These are phyloP conservation scores for Tuber brumale DNA, from an alignment of 495 filamentous ascomycete genomes.

Conservation along the genomic window DNA sequence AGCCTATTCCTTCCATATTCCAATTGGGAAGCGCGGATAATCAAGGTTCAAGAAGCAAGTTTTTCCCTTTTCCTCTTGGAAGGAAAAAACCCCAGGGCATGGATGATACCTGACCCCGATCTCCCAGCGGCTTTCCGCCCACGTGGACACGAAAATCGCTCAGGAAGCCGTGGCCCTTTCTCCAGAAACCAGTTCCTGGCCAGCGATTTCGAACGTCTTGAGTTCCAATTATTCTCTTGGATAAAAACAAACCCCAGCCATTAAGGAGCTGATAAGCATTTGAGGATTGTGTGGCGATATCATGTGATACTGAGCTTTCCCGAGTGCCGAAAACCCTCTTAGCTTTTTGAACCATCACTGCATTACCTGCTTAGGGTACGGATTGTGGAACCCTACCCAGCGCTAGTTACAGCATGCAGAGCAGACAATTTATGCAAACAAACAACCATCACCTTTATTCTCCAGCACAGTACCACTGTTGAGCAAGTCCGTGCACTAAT, in stretches of 20 bases:
- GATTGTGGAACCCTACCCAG: conserved; percentile 1
- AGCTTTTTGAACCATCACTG: neutral
- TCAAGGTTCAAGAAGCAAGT: neutral
- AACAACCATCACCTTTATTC: conserved; percentile 17
- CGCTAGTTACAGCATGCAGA: neutral
- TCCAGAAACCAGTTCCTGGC: neutral
- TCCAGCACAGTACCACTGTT: conserved; percentile 18
- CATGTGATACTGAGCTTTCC: neutral
- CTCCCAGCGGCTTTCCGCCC: conserved; percentile 16
- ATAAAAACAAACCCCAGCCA: neutral
- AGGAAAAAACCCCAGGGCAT: conserved; percentile 8
- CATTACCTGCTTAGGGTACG: neutral
- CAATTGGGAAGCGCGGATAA: neutral
- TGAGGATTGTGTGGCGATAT: neutral
- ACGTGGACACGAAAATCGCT: conserved; percentile 35
- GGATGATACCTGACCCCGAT: conserved; percentile 27
- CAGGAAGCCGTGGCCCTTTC: conserved; percentile 17
- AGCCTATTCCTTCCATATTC: neutral
- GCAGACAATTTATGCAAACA: conserved; percentile 26
- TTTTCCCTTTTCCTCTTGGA: neutral
- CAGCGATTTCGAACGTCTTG: neutral
- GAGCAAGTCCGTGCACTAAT: conserved; percentile 26
- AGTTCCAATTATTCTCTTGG: neutral
- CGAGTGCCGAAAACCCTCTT: conserved; percentile 9
- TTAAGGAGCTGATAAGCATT: neutral